Conservation (phyloP, 164 flowering plant genomes). For the Umbilicus rupestris region DNA sequence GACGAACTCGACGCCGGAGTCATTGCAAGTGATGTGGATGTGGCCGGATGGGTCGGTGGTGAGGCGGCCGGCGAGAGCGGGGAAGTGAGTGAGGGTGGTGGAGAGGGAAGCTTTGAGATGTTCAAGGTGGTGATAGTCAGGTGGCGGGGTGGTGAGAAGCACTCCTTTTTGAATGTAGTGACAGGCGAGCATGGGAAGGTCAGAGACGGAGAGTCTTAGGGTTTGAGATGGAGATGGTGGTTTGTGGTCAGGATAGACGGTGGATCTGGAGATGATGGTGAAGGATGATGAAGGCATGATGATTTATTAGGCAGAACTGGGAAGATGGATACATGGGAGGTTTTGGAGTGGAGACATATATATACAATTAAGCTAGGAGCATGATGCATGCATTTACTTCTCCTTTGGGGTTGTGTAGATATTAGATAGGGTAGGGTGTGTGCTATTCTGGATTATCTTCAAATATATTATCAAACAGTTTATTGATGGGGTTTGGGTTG, state of each 20-base stretch:
- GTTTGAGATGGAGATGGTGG: conserved; percentile 17
- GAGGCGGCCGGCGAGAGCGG: conserved; percentile 75
- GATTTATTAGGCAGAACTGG: no score
- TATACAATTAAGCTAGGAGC: no score
- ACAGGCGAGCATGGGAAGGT: conserved; percentile 90
- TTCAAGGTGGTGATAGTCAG: conserved; percentile 19
- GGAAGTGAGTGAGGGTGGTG: conserved; percentile 53
- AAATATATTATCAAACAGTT: conserved; percentile 3
- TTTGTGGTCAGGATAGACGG: conserved; percentile 27
- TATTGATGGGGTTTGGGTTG: conserved; percentile 1
- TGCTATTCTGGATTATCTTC: not conserved
- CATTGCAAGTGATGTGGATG: conserved; percentile 55
- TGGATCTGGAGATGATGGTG: conserved; percentile 41
- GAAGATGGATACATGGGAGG: not conserved
- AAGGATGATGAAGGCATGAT: conserved; percentile 45
- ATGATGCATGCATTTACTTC: conserved; percentile 1
- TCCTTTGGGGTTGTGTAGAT: not conserved
- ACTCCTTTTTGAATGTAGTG: conserved; percentile 89
- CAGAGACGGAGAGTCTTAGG: conserved; percentile 64
- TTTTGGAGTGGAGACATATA: no score
- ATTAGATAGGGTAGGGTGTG: not conserved
- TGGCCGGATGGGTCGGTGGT: conserved; percentile 40
- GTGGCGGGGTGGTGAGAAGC: conserved; percentile 37
- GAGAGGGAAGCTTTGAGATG: conserved; percentile 47
- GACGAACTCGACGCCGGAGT: conserved; percentile 56